Conservation (phyloP, 179 eudicot genomes). For the Dionaea muscipula region DNA sequence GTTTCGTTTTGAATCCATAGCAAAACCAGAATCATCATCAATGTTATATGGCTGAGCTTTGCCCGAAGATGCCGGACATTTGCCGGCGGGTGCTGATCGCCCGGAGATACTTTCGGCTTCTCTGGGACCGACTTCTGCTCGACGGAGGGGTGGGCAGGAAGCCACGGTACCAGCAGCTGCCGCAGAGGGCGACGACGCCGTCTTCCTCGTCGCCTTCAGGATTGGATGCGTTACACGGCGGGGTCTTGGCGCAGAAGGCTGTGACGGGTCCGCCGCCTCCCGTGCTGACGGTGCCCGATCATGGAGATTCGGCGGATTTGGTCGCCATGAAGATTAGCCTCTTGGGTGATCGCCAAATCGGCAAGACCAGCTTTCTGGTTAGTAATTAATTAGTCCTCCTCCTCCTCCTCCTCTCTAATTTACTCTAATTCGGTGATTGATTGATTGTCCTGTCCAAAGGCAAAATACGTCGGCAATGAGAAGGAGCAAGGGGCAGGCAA, state of each 20-base stretch:
- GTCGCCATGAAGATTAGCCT: slow-evolving; percentile 46
- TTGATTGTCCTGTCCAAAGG: slow-evolving; percentile 10
- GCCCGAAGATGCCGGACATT: slow-evolving; percentile 13
- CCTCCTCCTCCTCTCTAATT: not conserved
- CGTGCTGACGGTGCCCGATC: not conserved
- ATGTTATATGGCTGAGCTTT: slow-evolving; percentile 9
- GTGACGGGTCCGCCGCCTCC: not conserved
- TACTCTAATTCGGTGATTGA: not conserved
- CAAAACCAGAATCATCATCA: not conserved
- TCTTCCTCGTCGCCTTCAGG: not conserved
- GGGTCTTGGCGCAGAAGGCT: no score
- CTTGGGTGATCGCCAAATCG: slow-evolving; percentile 54
- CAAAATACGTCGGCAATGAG: slow-evolving; percentile 36
- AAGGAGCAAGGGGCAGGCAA: slow-evolving; percentile 9
- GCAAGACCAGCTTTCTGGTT: slow-evolving; percentile 56
- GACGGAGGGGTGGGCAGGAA: slow-evolving; percentile 1
- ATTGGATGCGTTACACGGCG: not conserved
- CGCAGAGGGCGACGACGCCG: slow-evolving; percentile 1
- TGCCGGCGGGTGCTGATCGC: slow-evolving; percentile 9
- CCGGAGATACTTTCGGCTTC: slow-evolving; percentile 11
- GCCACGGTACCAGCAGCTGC: slow-evolving; percentile 1
- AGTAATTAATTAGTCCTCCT: no score
- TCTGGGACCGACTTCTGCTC: slow-evolving; percentile 7
- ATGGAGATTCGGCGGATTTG: slow-evolving; percentile 28
- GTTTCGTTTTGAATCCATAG: slow-evolving; percentile 8